Base-by-base conservation (phyloP, 352 stramenopile genomes). In the Phytopythium boreale region DNA sequence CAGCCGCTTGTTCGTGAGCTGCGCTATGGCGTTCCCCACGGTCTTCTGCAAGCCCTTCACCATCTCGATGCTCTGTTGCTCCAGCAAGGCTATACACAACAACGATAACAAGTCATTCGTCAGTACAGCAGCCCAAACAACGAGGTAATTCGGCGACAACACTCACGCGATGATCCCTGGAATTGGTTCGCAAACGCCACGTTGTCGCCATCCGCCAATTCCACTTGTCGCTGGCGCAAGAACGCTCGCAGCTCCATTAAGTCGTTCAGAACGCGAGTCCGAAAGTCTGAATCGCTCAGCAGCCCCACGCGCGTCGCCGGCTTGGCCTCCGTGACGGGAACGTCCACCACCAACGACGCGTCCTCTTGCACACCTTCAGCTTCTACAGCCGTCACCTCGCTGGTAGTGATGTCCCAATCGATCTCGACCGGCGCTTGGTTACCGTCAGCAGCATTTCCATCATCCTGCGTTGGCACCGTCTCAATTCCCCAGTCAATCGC, bases 171-270 rank as follows among this genome's bases (percentile, higher is more conserved):
- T 15, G 75, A 77, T 20, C 80, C 80, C 26, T 93, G 82, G 56
- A 92, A 89, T 59, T 93, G 84, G 66, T 84, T 89, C 7, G 81
- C 84, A 49, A 91, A 90, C 19, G 79, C 79, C 47, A 93, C 72
- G 27, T 80, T 82, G 59, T 80, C 56, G 52, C 62, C 69, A 37
- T 59, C 72, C 26, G 70, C 68, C 19, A 91, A 61, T 56, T 93
- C 82, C 3, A 74, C 58, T 27, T 75, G 61, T 0, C 82, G 77
- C 67, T 92, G 83, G 20, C 59, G 63, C 24, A 94, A 59, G 66
- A 94, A 94, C 14, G 74, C 72, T 34, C 73, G 78, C 9, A 94
- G 65, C 60, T 94, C 85, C n/a, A 91, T 66, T 29, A 94, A 60
- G 67, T 94, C 80, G 61, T 94, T 93, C 31, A 87, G 71, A 15